Evolutionary conservation across 1,139 yeast species (phyloP), one percentile per base, ranked within the genome.

Genomic region (Kodamaea alishanica): DNA sequence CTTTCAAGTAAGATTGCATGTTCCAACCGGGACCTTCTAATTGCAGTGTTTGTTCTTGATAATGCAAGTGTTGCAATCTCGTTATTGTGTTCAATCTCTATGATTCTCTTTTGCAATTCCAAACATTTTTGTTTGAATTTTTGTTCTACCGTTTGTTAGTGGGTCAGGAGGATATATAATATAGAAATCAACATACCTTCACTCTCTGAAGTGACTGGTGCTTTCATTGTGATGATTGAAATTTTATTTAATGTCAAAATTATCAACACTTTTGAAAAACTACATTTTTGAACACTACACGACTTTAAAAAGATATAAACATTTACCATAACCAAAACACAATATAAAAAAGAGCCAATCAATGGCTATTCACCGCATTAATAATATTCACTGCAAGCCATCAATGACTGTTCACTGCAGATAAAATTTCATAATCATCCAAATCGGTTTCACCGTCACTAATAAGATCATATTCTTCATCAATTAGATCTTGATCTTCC

Each of bases 1-100:
- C 88, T 73, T 55, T 92, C 97, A 36, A 90, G 63, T 35, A 92
- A 65, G 24, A 90, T 69, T 1, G 90, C 78, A 52, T 94, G 84
- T 56, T 92, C 97, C 31, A 89, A 71, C 43, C 96, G 77, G 38
- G 87, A 67, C 47, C 97, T 70, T 49, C 90, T 81, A 26, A 90
- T 81, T 6, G 90, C 78, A 20, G 81, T 74, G 50, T 85, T 81
- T 6, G 95, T 83, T 51, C 97, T 77, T 11, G 84, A 76, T 28
- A 92, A 78, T 1, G 95, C 89, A 29, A 89, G 65, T 0, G 90
- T 77, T 38, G 89, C 79, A 6, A 81, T 66, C 55, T 88, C 95
- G 59, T 92, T 94, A 56, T 80, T 80, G 38, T 78, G 82, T 54
- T 90, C 95, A 30, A 90, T 74, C 49, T 84, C 89, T 9, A 70